Conservation (phyloP, 2,329 filamentous ascomycete genomes). For the Seiridium unicorne region DNA sequence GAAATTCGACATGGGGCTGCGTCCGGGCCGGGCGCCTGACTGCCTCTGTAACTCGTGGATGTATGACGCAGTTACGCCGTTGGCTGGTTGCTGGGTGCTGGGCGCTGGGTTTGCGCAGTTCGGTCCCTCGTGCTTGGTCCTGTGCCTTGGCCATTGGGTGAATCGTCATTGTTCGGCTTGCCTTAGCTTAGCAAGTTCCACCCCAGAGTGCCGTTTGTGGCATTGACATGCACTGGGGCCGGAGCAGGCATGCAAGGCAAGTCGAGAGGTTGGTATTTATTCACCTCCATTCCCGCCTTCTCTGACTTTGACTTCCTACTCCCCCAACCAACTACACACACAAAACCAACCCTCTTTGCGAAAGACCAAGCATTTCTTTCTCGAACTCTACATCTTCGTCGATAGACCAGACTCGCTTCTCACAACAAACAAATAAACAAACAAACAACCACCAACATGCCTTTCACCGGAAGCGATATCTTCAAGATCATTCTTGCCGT, state of each 20-base stretch:
- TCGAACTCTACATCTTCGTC: not conserved
- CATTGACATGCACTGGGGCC: not conserved
- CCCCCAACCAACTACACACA: not conserved
- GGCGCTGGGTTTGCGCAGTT: too few species aligned
- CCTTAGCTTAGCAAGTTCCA: not conserved
- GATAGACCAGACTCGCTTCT: not conserved
- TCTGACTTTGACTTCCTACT: not conserved
- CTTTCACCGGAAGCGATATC: conserved; percentile 41
- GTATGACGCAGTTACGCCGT: not conserved
- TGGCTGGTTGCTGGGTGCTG: not conserved
- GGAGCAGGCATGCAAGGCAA: not conserved
- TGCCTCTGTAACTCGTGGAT: not conserved
- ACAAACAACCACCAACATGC: conserved; percentile 4
- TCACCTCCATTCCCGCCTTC: not conserved
- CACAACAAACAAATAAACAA: not conserved
- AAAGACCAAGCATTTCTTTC: not conserved
- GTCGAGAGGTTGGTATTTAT: not conserved
- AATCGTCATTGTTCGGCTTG: conserved; percentile 3
- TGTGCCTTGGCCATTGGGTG: not conserved
- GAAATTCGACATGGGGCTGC: not conserved
- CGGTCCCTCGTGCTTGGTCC: not conserved
- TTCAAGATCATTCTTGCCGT: conserved; percentile 74
- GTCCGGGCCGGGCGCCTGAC: not conserved
- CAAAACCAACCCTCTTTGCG: not conserved
- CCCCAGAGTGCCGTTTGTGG: not conserved